Evolutionary conservation across 208 protist species (phyloP).

Genomic region (Leishmania arabica): DNA sequence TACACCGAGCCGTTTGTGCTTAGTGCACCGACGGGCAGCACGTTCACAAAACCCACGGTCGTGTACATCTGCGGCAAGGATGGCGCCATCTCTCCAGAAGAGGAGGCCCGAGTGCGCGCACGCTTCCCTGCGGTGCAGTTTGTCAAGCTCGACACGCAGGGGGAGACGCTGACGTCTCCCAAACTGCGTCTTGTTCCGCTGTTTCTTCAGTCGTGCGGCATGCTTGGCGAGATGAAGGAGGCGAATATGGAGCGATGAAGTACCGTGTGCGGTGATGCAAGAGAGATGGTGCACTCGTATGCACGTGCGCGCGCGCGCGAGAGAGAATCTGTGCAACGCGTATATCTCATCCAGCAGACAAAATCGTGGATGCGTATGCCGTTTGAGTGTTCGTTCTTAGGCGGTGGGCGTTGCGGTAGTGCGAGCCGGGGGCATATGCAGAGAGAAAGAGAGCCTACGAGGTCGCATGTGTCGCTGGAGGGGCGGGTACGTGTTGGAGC

Average conservation of each 20-base stretch:
- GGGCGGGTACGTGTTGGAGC: background rate
- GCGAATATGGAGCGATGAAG: conserved; percentile 3
- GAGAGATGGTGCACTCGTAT: background rate
- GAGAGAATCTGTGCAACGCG: background rate
- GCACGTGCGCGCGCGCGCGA: background rate
- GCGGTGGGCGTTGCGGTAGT: too few relatives aligned
- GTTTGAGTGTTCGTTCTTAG: background rate
- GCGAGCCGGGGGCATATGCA: background rate
- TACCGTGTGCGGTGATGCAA: background rate
- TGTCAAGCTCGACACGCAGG: conserved; percentile 33
- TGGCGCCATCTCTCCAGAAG: conserved; percentile 19
- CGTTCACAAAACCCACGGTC: conserved; percentile 47
- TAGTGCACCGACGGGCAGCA: conserved; percentile 7
- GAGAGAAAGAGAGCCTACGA: background rate
- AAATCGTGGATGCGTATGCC: background rate
- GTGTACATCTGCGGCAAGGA: conserved; percentile 38
- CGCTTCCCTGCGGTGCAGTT: conserved; percentile 44
- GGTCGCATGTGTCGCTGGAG: background rate
- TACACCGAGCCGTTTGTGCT: conserved; percentile 26
- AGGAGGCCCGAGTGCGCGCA: conserved; percentile 29
- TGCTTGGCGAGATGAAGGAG: conserved; percentile 52
- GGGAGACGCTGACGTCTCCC: conserved; percentile 20
- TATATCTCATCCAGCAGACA: background rate
- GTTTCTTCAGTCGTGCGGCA: conserved; percentile 45
- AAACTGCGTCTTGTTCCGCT: conserved; percentile 23